A percentile compares a stretch with the other conserved stretches of the same genome.
Conservation (phyloP, 805 yeast genomes). For the Saturnispora ahearnii region DNA sequence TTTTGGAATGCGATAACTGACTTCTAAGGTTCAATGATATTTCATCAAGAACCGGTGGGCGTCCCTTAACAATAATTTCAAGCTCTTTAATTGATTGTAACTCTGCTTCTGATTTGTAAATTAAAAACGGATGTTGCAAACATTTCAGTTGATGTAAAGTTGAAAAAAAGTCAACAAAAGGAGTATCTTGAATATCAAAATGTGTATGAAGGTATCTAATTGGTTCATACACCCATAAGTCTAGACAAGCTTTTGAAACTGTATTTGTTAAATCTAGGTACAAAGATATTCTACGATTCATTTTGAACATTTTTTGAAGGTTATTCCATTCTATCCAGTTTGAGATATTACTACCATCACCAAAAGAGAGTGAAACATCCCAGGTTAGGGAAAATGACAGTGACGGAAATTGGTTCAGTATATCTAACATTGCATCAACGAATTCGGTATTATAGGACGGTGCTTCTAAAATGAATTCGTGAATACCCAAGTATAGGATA, state of each 20-base stretch:
- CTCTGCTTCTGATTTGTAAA: neutral
- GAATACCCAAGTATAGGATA: constrained; percentile 50
- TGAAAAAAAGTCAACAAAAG: neutral
- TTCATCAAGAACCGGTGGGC: neutral
- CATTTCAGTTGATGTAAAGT: neutral
- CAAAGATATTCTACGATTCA: neutral
- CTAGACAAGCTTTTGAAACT: neutral
- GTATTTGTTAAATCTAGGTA: neutral
- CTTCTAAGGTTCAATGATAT: neutral
- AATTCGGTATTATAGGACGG: constrained; percentile 19
- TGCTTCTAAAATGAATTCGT: constrained; percentile 51
- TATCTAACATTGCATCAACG: neutral
- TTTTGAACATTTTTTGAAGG: neutral
- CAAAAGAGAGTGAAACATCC: neutral
- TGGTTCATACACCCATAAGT: constrained; percentile 3
- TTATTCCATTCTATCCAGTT: neutral
- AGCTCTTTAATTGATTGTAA: neutral
- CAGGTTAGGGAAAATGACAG: neutral
- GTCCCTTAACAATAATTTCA: constrained; percentile 10
- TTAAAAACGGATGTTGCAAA: neutral
- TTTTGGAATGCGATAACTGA: constrained; percentile 11
- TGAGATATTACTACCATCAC: neutral
- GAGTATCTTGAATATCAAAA: no score
- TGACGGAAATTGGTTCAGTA: neutral
- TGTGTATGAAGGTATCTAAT: neutral